These are phyloP conservation scores for Gaertneriomyces semiglobifer DNA, from an alignment of 192 early-diverging fungal genomes.

Conservation along the genomic window DNA sequence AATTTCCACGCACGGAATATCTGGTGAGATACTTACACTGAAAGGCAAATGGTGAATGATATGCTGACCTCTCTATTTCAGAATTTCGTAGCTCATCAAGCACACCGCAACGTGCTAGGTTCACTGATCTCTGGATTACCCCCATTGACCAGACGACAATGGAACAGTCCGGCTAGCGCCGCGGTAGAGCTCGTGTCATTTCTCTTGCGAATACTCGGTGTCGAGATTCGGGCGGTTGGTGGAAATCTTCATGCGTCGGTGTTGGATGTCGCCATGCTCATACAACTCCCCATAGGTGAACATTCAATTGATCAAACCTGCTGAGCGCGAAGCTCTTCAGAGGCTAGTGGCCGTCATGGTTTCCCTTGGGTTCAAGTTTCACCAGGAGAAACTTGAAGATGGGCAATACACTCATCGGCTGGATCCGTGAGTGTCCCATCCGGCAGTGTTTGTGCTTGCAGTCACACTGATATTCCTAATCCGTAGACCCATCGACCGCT, in stretches of 20 bases:
- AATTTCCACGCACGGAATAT: constrained; percentile 77
- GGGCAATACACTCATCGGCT: constrained; percentile 57
- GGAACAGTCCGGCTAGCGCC: constrained; percentile 43
- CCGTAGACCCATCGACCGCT: constrained; percentile 34
- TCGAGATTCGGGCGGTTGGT: constrained; percentile 43
- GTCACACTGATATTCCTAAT: neutral
- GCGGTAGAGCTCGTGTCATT: constrained; percentile 60
- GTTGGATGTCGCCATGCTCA: constrained; percentile 13
- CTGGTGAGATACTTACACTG: constrained; percentile 44
- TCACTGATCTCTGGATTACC: constrained; percentile 49
- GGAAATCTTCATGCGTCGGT: constrained; percentile 19
- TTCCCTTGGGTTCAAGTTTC: constrained; percentile 65
- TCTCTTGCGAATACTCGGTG: constrained; percentile 74
- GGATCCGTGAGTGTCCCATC: constrained; percentile 66
- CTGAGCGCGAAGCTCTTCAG: constrained; percentile 53
- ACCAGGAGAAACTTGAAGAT: constrained; percentile 64
- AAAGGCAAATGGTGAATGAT: neutral
- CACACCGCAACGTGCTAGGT: constrained; percentile 46
- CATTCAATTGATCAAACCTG: constrained; percentile 56
- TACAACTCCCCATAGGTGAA: constrained; percentile 46
- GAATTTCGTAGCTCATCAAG: constrained; percentile 37
- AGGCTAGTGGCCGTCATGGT: constrained; percentile 68
- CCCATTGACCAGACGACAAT: constrained; percentile 45
- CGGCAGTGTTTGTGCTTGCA: constrained; percentile 1
- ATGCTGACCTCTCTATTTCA: constrained; percentile 15